Percentiles rank a stretch among this genome's conserved stretches.
phyloP scores from a whole-genome alignment of 306 rosid species.

The Lagenaria siceraria region DNA sequence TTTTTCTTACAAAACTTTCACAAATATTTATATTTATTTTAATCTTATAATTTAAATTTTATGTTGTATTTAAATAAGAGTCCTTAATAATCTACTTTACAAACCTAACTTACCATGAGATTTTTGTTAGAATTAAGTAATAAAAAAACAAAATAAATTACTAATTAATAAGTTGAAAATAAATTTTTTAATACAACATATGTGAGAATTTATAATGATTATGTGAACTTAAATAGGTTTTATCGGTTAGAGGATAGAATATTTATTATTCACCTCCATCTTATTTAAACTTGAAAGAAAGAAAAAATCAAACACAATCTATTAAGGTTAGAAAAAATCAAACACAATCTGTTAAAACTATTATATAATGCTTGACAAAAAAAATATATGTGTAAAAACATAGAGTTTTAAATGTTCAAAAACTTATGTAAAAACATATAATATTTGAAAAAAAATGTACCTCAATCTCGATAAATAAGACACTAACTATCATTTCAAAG shows the following conservation, averaged over 20 bases:
- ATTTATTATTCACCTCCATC: background rate
- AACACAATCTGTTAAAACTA: background rate
- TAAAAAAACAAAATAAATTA: background rate
- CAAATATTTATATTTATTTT: background rate
- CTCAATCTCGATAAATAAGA: no score
- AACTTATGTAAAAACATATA: background rate
- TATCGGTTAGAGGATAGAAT: no score
- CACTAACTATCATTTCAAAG: no score
- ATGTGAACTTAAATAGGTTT: no score
- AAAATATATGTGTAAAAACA: no score
- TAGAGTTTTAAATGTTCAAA: no score
- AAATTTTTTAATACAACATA: no score
- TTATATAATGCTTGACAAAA: no score
- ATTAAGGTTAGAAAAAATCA: no score
- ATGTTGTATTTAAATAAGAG: background rate
- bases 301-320: background rate
- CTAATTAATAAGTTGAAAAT: background rate
- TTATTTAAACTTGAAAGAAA: no score
- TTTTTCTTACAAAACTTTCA: background rate
- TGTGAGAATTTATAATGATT: no score
- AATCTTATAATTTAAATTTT: background rate
- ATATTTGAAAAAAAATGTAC: background rate
- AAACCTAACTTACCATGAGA: background rate
- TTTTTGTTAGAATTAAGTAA: background rate
- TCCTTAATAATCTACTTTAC: background rate